Evolutionary conservation across 1,139 yeast species (phyloP).

Genomic region (Lodderomyces orthopsilosis): DNA sequence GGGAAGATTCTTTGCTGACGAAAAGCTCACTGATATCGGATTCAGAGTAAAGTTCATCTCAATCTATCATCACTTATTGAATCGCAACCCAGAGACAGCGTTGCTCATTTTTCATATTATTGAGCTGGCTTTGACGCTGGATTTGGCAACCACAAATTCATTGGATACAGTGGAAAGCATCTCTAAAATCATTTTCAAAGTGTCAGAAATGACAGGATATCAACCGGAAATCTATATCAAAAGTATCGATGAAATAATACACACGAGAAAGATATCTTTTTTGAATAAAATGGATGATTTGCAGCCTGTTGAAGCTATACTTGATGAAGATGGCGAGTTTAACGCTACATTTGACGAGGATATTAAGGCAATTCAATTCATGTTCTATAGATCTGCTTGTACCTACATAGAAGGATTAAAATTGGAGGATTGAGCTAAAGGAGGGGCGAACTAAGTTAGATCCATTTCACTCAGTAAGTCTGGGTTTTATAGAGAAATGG

Average conservation of each 20-base stretch:
- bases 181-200: constrained; percentile 26
- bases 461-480: not conserved
- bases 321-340: constrained; percentile 14
- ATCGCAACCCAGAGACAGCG: constrained; percentile 33
- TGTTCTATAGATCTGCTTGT: constrained; percentile 42
- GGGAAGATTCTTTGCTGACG: constrained; percentile 44
- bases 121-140: constrained; percentile 37
- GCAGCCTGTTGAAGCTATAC: constrained; percentile 17
- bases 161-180: constrained; percentile 28
- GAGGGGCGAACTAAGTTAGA: not conserved
- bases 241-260: constrained; percentile 18
- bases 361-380: constrained; percentile 28
- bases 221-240: constrained; percentile 16
- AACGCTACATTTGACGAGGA: constrained; percentile 18
- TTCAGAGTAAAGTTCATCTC: constrained; percentile 54
- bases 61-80: constrained; percentile 44
- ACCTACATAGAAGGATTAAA: constrained; percentile 35
- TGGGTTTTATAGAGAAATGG: constrained; percentile 1
- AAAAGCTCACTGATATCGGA: constrained; percentile 41
- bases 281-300: constrained; percentile 15
- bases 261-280: constrained; percentile 13
- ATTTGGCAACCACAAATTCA: constrained; percentile 30
- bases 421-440: constrained; percentile 31
- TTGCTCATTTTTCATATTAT: constrained; percentile 46
- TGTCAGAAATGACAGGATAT: constrained; percentile 23